Evolutionary conservation across 2,329 filamentous ascomycete species (phyloP).

Genomic region (Lojkania enalia): DNA sequence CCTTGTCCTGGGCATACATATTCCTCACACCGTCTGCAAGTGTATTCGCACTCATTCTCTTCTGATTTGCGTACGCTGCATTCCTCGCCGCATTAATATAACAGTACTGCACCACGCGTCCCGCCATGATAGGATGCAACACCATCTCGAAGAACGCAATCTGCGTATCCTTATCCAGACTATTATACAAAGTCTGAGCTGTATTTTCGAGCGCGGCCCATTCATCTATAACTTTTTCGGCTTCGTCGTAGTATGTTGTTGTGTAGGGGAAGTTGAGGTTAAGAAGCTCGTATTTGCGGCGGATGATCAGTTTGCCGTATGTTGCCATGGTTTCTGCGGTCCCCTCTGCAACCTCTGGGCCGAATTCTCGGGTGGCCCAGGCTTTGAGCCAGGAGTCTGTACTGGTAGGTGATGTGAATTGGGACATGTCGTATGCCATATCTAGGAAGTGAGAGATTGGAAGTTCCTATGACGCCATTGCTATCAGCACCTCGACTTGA

Average conservation of each 20-base stretch:
- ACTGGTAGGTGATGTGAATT: constrained; percentile 51
- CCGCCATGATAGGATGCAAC: constrained; percentile 60
- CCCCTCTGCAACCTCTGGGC: constrained; percentile 46
- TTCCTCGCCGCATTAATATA: constrained; percentile 29
- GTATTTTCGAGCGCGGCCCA: constrained; percentile 57
- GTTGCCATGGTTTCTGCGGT: constrained; percentile 56
- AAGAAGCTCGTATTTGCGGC: constrained; percentile 63
- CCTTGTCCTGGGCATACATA: constrained; percentile 24
- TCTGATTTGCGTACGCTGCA: constrained; percentile 26
- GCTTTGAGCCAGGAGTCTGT: constrained; percentile 56
- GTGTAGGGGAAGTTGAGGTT: constrained; percentile 58
- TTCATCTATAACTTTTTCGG: constrained; percentile 56
- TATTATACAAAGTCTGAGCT: constrained; percentile 59
- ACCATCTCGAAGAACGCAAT: constrained; percentile 65
- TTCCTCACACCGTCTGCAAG: constrained; percentile 26
- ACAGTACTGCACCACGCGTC: constrained; percentile 54
- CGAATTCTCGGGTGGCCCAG: constrained; percentile 63
- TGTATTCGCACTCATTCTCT: constrained; percentile 29
- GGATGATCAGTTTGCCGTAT: constrained; percentile 58
- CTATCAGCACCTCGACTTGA: not conserved
- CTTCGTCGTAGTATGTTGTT: constrained; percentile 62
- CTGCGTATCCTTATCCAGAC: constrained; percentile 52
- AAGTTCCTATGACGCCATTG: constrained; percentile 54
- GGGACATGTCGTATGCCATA: constrained; percentile 63
- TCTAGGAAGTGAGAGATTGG: constrained; percentile 67